phyloP scores from a whole-genome alignment of 2,329 filamentous ascomycete species.

The Trichoderma sp. region DNA sequence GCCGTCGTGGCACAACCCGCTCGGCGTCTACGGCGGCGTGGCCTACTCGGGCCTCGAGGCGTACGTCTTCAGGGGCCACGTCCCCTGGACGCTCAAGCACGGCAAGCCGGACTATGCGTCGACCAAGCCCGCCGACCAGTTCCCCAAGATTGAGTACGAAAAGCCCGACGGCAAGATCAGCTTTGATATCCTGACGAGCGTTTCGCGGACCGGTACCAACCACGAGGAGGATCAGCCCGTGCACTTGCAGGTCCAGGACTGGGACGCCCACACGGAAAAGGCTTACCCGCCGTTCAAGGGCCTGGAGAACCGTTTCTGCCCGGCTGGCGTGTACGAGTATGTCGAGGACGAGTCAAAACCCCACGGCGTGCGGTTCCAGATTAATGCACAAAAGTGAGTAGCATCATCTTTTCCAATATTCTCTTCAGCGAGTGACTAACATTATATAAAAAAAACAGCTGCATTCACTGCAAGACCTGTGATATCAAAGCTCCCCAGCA shows the following conservation, averaged over 20 bases:
- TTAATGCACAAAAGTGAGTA: conserved; percentile 94
- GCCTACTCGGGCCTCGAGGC: conserved; percentile 93
- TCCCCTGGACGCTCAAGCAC: conserved; percentile 92
- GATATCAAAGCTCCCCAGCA: conserved; percentile 97
- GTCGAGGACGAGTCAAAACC: conserved; percentile 88
- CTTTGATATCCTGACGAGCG: conserved; percentile 95
- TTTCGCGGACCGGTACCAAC: conserved; percentile 94
- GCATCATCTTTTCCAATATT: background rate
- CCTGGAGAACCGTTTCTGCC: conserved; percentile 94
- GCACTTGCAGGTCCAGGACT: conserved; percentile 92
- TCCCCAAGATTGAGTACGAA: conserved; percentile 89
- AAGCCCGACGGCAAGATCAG: conserved; percentile 95
- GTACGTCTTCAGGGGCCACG: conserved; percentile 80
- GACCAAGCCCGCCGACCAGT: conserved; percentile 79
- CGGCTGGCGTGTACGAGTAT: conserved; percentile 97
- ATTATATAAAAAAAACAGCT: conserved; percentile 56
- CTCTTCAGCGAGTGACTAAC: conserved; percentile 13
- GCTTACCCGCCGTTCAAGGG: conserved; percentile 90
- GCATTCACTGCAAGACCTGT: conserved; percentile 99
- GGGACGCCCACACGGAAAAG: conserved; percentile 83
- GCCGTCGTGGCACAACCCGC: conserved; percentile 85
- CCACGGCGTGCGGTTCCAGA: conserved; percentile 91
- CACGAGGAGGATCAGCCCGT: conserved; percentile 99
- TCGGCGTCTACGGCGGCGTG: conserved; percentile 88
- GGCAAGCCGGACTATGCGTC: conserved; percentile 74